These are phyloP conservation scores for Dimocarpus longan DNA, from an alignment of 345 rosid species.

Conservation along the genomic window DNA sequence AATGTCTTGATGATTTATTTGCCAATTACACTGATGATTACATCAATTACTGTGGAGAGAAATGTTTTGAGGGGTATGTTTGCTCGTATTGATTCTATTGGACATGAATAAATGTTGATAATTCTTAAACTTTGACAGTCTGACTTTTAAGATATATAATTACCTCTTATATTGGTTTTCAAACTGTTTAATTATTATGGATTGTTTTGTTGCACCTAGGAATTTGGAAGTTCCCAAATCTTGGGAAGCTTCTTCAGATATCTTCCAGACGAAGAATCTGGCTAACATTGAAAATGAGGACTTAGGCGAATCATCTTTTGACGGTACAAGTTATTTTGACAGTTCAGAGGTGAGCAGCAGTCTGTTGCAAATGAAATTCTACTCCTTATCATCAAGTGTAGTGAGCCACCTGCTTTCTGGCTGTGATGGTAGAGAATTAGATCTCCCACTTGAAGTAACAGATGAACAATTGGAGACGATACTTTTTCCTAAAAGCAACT, in stretches of 20 bases:
- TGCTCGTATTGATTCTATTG: not conserved
- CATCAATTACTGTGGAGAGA: slow-evolving; percentile 43
- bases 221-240: slow-evolving; percentile 44
- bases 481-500: slow-evolving; percentile 36
- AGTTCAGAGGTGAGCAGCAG: slow-evolving; percentile 47
- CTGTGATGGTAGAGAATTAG: slow-evolving; percentile 39
- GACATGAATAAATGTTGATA: not conserved
- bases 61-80: slow-evolving; percentile 49
- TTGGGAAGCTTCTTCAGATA: slow-evolving; percentile 36
- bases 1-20: slow-evolving; percentile 44
- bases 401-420: slow-evolving; percentile 44
- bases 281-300: slow-evolving; percentile 15
- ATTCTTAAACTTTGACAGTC: not conserved
- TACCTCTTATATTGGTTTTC: not conserved
- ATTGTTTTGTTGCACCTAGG: slow-evolving; percentile 25
- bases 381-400: slow-evolving; percentile 36
- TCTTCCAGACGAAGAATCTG: slow-evolving; percentile 23
- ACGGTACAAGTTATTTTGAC: slow-evolving; percentile 27
- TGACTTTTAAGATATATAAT: not conserved
- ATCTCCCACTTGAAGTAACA: slow-evolving; percentile 52
- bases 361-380: slow-evolving; percentile 51
- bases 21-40: slow-evolving; percentile 37
- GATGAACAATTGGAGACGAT: slow-evolving; percentile 43
- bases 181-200: not conserved
- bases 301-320: slow-evolving; percentile 13